Base-by-base conservation (phyloP, 2,329 filamentous ascomycete genomes). In the Trichophyton mentagrophytes region DNA sequence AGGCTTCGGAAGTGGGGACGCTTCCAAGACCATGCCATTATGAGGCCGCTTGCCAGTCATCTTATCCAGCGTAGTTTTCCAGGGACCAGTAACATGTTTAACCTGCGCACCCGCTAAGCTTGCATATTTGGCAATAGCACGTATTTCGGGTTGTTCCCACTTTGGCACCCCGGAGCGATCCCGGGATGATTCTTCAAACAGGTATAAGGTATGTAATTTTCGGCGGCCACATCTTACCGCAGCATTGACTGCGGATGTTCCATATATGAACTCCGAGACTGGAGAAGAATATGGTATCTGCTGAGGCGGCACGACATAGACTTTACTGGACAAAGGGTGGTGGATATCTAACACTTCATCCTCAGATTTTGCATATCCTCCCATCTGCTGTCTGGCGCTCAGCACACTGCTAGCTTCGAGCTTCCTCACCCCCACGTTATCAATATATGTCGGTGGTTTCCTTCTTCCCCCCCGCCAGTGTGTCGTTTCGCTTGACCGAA, bases 211-310 rank as follows among this genome's bases (percentile, higher is more conserved):
- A 76, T 96, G 95, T 2, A 95, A 74, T 68, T 88, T 85, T 61
- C 93, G 85, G 38, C 84, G 80, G 9, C 78, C 78, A 51, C 83
- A 82, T 65, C 80, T 84, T 20, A 99, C 77, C 0, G 90, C 91
- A 20, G 91, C 88, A 64, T 87, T 80, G 22, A 97, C 89, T 1
- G 89, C 85, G 1, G 87, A 88, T 51, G 82, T 83, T 4, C 93
- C 93, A 70, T 95, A 97, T 1, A 99, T 78, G 67, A 96, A 97
- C 64, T 96, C 87, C 0, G 91, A 96, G 3, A 89, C 89, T 0
- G 92, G 87, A 0, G 90, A 95, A 0, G 89, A 90, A 69, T 92
- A 86, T 0, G 84, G 83, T 17, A 88, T 79, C 5, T 75, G 70
- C 2, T 74, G 62, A 0, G 77, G 77, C 1, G 74, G 69, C 62